Conservation (phyloP, 176 grass and related monocot species). For the Musa schizocarpa region DNA sequence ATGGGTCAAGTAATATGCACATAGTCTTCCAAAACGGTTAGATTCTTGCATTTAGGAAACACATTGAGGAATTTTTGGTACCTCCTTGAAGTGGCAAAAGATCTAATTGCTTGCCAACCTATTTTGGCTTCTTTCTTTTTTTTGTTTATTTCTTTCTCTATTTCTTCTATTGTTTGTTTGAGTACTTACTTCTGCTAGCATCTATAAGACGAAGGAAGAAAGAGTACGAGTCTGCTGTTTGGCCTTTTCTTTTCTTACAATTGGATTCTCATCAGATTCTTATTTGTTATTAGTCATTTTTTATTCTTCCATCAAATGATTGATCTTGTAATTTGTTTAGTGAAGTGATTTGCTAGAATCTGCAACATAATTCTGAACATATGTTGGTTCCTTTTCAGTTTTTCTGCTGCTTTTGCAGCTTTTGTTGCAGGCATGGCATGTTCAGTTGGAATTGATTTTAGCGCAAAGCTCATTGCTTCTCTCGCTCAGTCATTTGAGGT, state of each 20-base stretch:
- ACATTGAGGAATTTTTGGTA: background rate
- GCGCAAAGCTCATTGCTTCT: constrained; percentile 72
- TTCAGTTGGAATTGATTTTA: constrained; percentile 80
- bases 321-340: no score
- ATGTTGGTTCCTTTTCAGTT: constrained; percentile 35
- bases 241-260: background rate
- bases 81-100: no score
- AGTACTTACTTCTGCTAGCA: no score
- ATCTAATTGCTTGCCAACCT: no score
- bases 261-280: background rate
- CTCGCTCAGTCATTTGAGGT: constrained; percentile 82
- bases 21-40: background rate
- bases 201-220: background rate
- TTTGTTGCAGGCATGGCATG: constrained; percentile 94
- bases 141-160: background rate
- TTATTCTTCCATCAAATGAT: no score
- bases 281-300: no score
- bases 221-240: background rate
- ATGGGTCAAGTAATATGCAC: no score
- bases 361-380: background rate
- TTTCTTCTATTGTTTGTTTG: background rate
- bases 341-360: no score
- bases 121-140: background rate
- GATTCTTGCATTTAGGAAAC: constrained; percentile 1
- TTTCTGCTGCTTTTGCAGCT: constrained; percentile 77